Base-by-base conservation (phyloP, 805 yeast genomes). In the Grigorovia transvaalensis region DNA sequence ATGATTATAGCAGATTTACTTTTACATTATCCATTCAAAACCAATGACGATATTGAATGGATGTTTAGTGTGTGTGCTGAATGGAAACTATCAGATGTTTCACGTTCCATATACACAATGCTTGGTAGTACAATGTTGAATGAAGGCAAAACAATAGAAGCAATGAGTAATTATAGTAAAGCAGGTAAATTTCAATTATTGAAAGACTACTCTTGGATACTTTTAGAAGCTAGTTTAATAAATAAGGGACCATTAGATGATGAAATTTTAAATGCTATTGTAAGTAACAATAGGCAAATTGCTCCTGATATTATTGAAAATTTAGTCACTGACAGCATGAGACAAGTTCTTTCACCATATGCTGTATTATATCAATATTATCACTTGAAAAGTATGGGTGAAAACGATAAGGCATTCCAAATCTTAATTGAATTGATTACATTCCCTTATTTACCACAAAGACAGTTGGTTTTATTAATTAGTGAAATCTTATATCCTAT, bases 11-110 rank as follows among this genome's bases (percentile, higher is more conserved):
- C 79, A 4, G 81, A 79, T 53, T 73, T 78, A 47, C 67, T 85
- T 40, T 87, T 88, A 5, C 74, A 74, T 20, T 85, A 72, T 61
- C 73, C 81, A 45, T 81, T 81, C 59, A 69, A 75, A 50, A 81
- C 82, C 9, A 84, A 82, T 60, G 90, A 85, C 62, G 95, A 85
- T 62, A 73, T 84, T 54, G 93, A 85, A 64, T 85, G 91, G 91
- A 77, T 83, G 46, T 69, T 85, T 49, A 78, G 87, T 2, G 71
- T 85, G 5, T 84, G 91, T 69, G 85, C 89, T 12, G 76, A 82
- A 57, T 71, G 85, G 63, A 78, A 77, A 58, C 64, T 85, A 44
- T 73, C 80, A n/a, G 68, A 74, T 8, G 80, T 85, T 12, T 80
- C 85, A 0, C 74, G 74, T 52, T 71, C 74, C 35, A 70, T 85